Conservation (phyloP, 192 early-diverging fungal genomes). For the Gonapodya sp. region DNA sequence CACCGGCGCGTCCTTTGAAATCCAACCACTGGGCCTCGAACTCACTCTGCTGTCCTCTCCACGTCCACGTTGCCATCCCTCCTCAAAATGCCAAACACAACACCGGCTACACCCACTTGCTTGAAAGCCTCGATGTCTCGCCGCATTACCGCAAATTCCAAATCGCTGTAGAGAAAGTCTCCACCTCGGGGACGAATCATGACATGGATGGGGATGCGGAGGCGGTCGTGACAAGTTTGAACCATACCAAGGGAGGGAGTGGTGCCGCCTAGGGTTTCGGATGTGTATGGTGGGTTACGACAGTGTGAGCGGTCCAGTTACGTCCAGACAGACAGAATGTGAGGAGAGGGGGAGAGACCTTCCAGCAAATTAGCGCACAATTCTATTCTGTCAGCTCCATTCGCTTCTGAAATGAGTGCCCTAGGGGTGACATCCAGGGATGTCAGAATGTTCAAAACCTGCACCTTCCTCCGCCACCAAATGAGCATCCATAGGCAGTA, state of each 20-base stretch:
- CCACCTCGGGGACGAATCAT: slow-evolving; percentile 59
- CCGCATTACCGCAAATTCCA: slow-evolving; percentile 37
- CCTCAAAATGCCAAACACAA: slow-evolving; percentile 51
- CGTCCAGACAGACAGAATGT: neutral
- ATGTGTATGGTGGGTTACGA: neutral
- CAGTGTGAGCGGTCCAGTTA: neutral
- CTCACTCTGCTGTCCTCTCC: slow-evolving; percentile 27
- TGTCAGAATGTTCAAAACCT: too few species aligned
- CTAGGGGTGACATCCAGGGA: too few species aligned
- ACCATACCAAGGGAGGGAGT: slow-evolving; percentile 25
- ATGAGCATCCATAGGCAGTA: too few species aligned
- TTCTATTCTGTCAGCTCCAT: slow-evolving; percentile 48
- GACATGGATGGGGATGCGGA: slow-evolving; percentile 49
- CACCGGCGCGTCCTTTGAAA: neutral
- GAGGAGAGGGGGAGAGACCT: too few species aligned
- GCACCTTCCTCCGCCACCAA: too few species aligned
- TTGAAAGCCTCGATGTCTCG: slow-evolving; percentile 34
- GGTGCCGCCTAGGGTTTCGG: neutral
- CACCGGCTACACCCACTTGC: slow-evolving; percentile 35
- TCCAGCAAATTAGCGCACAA: slow-evolving; percentile 56
- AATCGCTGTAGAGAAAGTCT: slow-evolving; percentile 46
- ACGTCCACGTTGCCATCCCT: slow-evolving; percentile 47
- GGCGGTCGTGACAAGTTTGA: slow-evolving; percentile 18
- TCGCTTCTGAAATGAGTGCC: slow-evolving; percentile 23
- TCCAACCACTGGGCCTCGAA: neutral